These are phyloP conservation scores for Debaryomyces coudertii DNA, from an alignment of 1,139 yeast species.

Conservation along the genomic window DNA sequence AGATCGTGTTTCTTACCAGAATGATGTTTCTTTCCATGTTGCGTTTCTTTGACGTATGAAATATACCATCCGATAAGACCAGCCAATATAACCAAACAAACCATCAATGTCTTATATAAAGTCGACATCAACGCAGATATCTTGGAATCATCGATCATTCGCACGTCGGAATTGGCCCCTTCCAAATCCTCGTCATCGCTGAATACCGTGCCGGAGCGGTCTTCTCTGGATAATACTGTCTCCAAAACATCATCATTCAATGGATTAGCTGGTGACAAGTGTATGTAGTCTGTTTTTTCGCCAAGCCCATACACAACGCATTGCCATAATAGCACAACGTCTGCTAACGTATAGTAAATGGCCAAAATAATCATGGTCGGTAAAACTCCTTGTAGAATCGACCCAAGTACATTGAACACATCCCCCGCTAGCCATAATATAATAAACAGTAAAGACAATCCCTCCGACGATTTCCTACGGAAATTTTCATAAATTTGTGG, in stretches of 20 bases:
- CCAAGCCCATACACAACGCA: conserved; percentile 73
- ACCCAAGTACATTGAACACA: conserved; percentile 87
- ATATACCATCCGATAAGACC: conserved; percentile 90
- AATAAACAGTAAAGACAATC: conserved; percentile 79
- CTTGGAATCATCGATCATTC: conserved; percentile 6
- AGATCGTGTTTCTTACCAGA: conserved; percentile 35
- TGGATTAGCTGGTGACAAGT: conserved; percentile 89
- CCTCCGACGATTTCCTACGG: conserved; percentile 80
- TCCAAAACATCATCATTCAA: conserved; percentile 68
- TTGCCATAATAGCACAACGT: conserved; percentile 77
- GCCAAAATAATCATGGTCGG: conserved; percentile 94
- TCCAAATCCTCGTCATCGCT: conserved; percentile 15
- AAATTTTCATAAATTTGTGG: conserved; percentile 96
- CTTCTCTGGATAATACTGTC: conserved; percentile 51
- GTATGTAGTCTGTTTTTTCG: conserved; percentile 64
- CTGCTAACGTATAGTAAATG: conserved; percentile 89
- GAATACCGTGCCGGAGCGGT: conserved; percentile 5
- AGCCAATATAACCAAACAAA: conserved; percentile 66
- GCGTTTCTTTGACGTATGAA: conserved; percentile 47
- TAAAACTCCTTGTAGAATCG: conserved; percentile 81
- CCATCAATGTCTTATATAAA: conserved; percentile 63
- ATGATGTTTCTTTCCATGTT: conserved; percentile 27
- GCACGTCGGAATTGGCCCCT: conserved; percentile 12
- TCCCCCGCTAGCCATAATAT: conserved; percentile 90
- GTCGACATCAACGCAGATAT: conserved; percentile 26